Conservation (phyloP, 805 yeast genomes). For the Zygosaccharomyces gambellarensis region DNA sequence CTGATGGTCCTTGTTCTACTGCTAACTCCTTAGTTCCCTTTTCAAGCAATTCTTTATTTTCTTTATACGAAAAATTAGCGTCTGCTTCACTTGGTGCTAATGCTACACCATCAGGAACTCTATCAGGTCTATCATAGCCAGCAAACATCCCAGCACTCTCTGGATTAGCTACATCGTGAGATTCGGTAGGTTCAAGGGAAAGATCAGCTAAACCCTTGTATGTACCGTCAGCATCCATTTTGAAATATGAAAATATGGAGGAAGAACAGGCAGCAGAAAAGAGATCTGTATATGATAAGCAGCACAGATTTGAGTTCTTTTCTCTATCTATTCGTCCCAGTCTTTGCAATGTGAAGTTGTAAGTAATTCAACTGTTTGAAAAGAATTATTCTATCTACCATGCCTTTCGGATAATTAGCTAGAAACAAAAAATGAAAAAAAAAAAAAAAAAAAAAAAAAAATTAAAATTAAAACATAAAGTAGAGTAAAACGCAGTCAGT, state of each 20-base stretch:
- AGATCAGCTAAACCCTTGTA: slow-evolving; percentile 16
- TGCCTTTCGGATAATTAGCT: no score
- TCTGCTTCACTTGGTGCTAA: not conserved
- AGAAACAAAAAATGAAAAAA: no score
- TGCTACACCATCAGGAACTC: slow-evolving; percentile 10
- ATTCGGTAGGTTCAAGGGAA: slow-evolving; percentile 28
- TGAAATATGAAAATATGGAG: not conserved
- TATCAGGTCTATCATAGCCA: slow-evolving; percentile 10
- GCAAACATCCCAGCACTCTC: slow-evolving; percentile 16
- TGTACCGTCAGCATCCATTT: slow-evolving; percentile 11
- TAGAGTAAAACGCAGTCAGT: no score
- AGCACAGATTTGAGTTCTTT: no score
- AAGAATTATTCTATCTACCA: no score
- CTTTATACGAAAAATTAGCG: slow-evolving; percentile 34
- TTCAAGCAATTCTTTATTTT: slow-evolving; percentile 29
- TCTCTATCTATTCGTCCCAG: no score
- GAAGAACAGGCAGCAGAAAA: not conserved
- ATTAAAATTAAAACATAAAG: no score
- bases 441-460: no score
- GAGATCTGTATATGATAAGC: no score
- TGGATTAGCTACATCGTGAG: slow-evolving; percentile 22
- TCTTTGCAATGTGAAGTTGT: no score
- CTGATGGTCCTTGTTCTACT: slow-evolving; percentile 18
- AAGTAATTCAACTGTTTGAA: no score
- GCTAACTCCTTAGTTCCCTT: slow-evolving; percentile 30